phyloP scores from a whole-genome alignment of 169 alveolate species.

The Babesia ovis region DNA sequence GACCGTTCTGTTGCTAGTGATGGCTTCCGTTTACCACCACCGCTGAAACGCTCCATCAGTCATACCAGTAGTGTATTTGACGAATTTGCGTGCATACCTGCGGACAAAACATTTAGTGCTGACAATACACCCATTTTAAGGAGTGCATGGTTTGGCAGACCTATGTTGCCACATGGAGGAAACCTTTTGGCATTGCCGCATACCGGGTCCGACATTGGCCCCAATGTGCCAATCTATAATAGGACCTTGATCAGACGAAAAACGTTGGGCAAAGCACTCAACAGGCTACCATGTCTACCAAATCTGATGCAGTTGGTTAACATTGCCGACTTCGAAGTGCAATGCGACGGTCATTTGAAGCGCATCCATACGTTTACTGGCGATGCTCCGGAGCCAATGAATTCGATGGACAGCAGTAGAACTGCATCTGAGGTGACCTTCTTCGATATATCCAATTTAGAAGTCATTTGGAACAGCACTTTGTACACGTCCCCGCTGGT shows the following conservation, averaged over 20 bases:
- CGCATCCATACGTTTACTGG: constrained; percentile 15
- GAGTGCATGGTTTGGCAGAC: neutral
- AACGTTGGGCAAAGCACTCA: constrained; percentile 1
- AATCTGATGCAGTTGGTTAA: neutral
- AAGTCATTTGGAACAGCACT: constrained; percentile 23
- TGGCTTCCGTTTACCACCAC: too few species aligned
- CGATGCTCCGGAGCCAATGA: neutral
- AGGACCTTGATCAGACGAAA: too few species aligned
- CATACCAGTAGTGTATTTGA: too few species aligned
- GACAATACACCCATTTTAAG: neutral
- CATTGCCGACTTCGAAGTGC: constrained; percentile 30
- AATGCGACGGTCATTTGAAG: constrained; percentile 6
- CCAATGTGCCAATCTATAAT: too few species aligned
- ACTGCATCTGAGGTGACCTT: neutral
- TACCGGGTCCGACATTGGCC: too few species aligned
- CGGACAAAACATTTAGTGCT: neutral
- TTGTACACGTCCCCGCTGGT: constrained; percentile 35
- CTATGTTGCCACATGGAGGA: too few species aligned
- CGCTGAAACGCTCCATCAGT: too few species aligned
- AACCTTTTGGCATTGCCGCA: too few species aligned
- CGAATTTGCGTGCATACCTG: too few species aligned
- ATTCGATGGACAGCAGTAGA: neutral
- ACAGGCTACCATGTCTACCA: constrained; percentile 8
- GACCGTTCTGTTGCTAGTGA: too few species aligned
- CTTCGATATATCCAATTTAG: constrained; percentile 30